These are phyloP conservation scores for Podaxis sp. DNA, from an alignment of 768 basidiomycete genomes.

Conservation along the genomic window DNA sequence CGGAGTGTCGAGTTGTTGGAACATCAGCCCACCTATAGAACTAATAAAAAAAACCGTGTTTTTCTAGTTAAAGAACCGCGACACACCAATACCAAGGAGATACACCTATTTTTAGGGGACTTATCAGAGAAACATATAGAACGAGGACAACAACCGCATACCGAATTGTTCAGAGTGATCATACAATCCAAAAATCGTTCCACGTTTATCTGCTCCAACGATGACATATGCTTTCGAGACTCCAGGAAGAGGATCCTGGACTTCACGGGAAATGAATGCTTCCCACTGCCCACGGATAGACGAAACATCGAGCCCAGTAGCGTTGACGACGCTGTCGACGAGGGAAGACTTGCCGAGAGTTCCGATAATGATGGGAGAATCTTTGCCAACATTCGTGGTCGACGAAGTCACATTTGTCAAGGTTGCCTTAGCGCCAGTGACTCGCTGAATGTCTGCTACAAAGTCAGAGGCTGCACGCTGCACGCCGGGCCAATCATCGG, in stretches of 20 bases:
- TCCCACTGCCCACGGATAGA: constrained; percentile 66
- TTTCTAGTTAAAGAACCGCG: constrained; percentile 5
- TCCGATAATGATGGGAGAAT: constrained; percentile 56
- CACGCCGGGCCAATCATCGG: constrained; percentile 61
- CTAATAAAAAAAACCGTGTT: background rate
- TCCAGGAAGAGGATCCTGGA: constrained; percentile 53
- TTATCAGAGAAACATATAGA: constrained; percentile 3
- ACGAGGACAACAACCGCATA: constrained; percentile 16
- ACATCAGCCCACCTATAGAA: constrained; percentile 73
- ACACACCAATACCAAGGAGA: constrained; percentile 67
- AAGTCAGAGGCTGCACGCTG: constrained; percentile 59
- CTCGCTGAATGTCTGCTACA: constrained; percentile 53
- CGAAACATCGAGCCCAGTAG: constrained; percentile 50
- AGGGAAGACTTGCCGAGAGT: constrained; percentile 56
- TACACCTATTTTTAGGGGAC: constrained; percentile 35
- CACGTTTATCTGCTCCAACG: constrained; percentile 65
- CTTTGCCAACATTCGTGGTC: constrained; percentile 21
- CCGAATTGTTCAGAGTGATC: constrained; percentile 71
- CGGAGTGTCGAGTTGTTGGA: constrained; percentile 45
- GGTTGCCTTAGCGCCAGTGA: constrained; percentile 48
- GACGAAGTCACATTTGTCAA: constrained; percentile 44
- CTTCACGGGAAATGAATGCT: constrained; percentile 46
- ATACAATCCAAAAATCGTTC: constrained; percentile 63
- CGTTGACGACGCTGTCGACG: constrained; percentile 47
- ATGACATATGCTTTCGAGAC: constrained; percentile 61